phyloP scores from a whole-genome alignment of 1,139 yeast genomes.

The Nakaseomyces nivariensis region DNA sequence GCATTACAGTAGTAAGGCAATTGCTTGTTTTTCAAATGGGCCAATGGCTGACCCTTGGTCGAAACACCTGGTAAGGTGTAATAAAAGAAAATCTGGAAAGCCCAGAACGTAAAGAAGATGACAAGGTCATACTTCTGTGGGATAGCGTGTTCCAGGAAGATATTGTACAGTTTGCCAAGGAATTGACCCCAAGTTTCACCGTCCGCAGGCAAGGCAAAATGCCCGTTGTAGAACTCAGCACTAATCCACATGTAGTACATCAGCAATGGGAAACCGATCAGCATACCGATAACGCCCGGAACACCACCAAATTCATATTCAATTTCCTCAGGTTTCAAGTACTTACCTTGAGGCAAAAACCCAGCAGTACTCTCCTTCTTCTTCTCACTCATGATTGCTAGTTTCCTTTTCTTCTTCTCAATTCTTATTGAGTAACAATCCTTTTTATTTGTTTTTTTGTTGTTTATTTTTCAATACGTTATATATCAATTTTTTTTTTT shows the following conservation, averaged over 20 bases:
- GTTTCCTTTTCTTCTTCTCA: too few species aligned
- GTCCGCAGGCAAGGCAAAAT: conserved; percentile 55
- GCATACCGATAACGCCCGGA: conserved; percentile 79
- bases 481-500: not conserved
- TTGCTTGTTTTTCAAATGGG: conserved; percentile 67
- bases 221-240: conserved; percentile 68
- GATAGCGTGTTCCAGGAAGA: conserved; percentile 45
- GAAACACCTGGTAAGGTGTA: conserved; percentile 88
- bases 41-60: conserved; percentile 89
- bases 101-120: conserved; percentile 59
- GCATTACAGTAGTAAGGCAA: conserved; percentile 95
- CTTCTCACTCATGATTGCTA: not conserved
- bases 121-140: conserved; percentile 63
- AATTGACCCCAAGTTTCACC: conserved; percentile 55
- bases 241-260: conserved; percentile 98
- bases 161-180: conserved; percentile 32
- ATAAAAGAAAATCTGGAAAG: conserved; percentile 66
- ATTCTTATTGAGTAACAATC: too few species aligned
- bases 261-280: conserved; percentile 79
- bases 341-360: conserved; percentile 31
- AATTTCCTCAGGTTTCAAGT: conserved; percentile 33
- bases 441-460: too few species aligned
- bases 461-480: too few species aligned
- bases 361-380: not conserved
- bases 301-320: conserved; percentile 95